These are phyloP conservation scores for Jasminum sambac DNA, from an alignment of 257 asterid genomes.

Conservation along the genomic window DNA sequence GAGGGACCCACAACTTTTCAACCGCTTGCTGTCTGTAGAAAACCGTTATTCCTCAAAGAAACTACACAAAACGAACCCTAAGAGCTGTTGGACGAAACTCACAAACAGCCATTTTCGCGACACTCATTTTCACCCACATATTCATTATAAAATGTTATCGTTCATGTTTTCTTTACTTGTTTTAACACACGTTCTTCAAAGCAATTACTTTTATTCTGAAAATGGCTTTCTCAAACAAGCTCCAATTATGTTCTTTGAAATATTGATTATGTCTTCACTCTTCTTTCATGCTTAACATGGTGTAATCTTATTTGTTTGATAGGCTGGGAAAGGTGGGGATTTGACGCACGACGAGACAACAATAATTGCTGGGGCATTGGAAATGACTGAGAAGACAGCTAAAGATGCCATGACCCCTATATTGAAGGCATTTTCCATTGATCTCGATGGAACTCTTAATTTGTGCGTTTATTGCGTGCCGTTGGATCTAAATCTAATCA, in stretches of 20 bases:
- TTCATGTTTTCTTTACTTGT: too few species aligned
- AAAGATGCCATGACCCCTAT: slow-evolving; percentile 98
- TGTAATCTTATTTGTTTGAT: slow-evolving; percentile 16
- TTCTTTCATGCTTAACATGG: slow-evolving; percentile 18
- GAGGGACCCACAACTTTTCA: too few species aligned
- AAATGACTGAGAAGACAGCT: slow-evolving; percentile 88
- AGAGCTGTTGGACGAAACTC: too few species aligned
- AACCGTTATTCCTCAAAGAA: too few species aligned
- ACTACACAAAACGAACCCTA: too few species aligned
- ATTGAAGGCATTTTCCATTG: slow-evolving; percentile 94
- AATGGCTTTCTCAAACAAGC: too few species aligned
- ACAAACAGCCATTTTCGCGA: too few species aligned
- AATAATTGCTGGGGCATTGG: slow-evolving; percentile 93
- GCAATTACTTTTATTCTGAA: too few species aligned
- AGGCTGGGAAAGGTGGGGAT: slow-evolving; percentile 99
- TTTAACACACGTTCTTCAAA: too few species aligned
- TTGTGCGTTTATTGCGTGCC: slow-evolving; percentile 61
- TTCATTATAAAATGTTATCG: too few species aligned
- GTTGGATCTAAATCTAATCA: slow-evolving; percentile 19
- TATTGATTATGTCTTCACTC: slow-evolving; percentile 1
- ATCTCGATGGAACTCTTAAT: slow-evolving; percentile 79
- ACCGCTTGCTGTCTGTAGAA: too few species aligned
- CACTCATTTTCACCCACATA: too few species aligned
- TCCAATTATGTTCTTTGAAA: not conserved
- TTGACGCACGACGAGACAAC: slow-evolving; percentile 98